Conservation (phyloP, 2,329 filamentous ascomycete genomes). For the Nemania sp. region DNA sequence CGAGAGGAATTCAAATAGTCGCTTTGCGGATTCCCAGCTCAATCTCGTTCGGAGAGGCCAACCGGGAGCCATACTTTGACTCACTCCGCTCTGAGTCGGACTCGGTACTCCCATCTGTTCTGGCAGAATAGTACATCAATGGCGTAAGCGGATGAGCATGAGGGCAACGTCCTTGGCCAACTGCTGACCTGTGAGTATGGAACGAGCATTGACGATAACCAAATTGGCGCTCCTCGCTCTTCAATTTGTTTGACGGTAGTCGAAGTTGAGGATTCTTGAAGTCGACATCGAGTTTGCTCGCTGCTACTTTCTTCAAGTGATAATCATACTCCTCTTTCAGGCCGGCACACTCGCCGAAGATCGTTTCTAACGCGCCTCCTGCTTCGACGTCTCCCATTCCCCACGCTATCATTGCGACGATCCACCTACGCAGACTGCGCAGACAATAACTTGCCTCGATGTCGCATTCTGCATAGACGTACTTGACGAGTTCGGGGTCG, state of each 20-base stretch:
- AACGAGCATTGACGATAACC: slow-evolving; percentile 66
- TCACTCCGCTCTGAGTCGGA: slow-evolving; percentile 37
- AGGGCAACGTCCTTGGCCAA: slow-evolving; percentile 59
- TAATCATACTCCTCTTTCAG: slow-evolving; percentile 55
- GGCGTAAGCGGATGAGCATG: slow-evolving; percentile 38
- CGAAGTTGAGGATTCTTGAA: slow-evolving; percentile 65
- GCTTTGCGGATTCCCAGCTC: not conserved
- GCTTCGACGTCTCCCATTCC: slow-evolving; percentile 46
- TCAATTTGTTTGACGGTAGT: slow-evolving; percentile 58
- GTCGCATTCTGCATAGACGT: slow-evolving; percentile 59
- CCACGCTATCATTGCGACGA: slow-evolving; percentile 64
- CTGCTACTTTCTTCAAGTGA: slow-evolving; percentile 56
- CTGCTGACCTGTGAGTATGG: slow-evolving; percentile 58
- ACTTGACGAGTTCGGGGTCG: slow-evolving; percentile 53
- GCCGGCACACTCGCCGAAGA: slow-evolving; percentile 50
- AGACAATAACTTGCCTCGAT: slow-evolving; percentile 53
- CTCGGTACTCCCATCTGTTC: slow-evolving; percentile 32
- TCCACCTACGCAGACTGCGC: slow-evolving; percentile 61
- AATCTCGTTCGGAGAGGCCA: slow-evolving; percentile 24
- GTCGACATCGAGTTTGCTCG: slow-evolving; percentile 53
- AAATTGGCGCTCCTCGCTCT: slow-evolving; percentile 60
- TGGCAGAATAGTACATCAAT: slow-evolving; percentile 30
- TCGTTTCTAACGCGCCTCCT: slow-evolving; percentile 39
- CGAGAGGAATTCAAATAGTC: not conserved
- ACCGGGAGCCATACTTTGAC: slow-evolving; percentile 25